Percentiles rank a stretch among this genome's conserved stretches.
These are phyloP conservation scores for Dictyostelium capitatum DNA, from an alignment of 78 protist species.

Conservation along the genomic window DNA sequence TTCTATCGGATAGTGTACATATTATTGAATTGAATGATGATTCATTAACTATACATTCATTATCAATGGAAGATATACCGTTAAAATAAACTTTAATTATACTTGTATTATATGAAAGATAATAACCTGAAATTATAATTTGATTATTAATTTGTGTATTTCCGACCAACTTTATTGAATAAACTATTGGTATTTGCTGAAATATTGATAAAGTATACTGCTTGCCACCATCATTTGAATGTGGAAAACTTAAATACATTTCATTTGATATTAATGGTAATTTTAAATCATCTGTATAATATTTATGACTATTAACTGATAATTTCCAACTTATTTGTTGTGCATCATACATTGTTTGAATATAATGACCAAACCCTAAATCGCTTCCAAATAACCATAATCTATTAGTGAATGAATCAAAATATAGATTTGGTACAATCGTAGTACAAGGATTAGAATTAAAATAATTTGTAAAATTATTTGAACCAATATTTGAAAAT, in stretches of 20 bases:
- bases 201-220: too few species aligned
- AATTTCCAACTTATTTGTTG: not conserved
- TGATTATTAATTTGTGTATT: too few species aligned
- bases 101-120: not conserved
- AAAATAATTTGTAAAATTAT: too few species aligned
- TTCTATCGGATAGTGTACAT: not conserved
- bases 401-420: not conserved
- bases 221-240: not conserved
- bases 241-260: not conserved
- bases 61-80: not conserved
- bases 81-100: not conserved
- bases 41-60: not conserved
- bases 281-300: not conserved
- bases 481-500: too few species aligned
- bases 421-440: not conserved
- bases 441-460: not conserved
- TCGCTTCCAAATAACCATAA: not conserved
- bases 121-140: not conserved
- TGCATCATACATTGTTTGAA: not conserved
- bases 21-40: not conserved
- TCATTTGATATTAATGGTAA: not conserved
- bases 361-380: not conserved
- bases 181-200: too few species aligned
- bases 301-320: not conserved
- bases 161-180: too few species aligned